Evolutionary conservation across 768 basidiomycete genomes (phyloP).

Genomic region (Pholiota conissans): DNA sequence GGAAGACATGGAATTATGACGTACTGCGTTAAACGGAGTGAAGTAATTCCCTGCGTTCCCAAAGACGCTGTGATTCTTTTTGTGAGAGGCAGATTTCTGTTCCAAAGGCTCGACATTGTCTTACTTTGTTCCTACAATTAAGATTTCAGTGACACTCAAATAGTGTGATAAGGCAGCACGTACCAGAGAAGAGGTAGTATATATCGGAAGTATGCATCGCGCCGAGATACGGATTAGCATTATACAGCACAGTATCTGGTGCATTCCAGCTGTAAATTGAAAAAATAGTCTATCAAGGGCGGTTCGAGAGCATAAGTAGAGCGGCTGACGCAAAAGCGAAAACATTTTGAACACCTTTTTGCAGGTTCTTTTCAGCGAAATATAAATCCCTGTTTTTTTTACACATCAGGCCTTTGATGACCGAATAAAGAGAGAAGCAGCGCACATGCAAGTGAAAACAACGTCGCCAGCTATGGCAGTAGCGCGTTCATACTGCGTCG

Average conservation of each 20-base stretch:
- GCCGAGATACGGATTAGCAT: constrained; percentile 34
- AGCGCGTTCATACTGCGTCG: constrained; percentile 40
- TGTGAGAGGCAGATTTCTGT: neutral
- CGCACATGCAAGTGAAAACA: constrained; percentile 45
- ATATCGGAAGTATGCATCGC: constrained; percentile 45
- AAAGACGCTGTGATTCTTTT: constrained; percentile 19
- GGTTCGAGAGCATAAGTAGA: neutral
- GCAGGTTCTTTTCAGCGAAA: constrained; percentile 30
- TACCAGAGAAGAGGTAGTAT: constrained; percentile 43
- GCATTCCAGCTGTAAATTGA: constrained; percentile 42
- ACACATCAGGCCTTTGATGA: neutral
- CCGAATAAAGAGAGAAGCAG: neutral
- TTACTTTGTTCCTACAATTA: constrained; percentile 28
- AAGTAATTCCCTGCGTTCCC: constrained; percentile 36
- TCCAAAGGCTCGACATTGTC: neutral
- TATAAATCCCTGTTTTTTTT: constrained; percentile 35
- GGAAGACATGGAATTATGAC: neutral
- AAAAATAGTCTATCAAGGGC: neutral
- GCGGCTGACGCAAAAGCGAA: constrained; percentile 33
- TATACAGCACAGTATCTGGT: constrained; percentile 38
- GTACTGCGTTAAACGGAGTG: constrained; percentile 35
- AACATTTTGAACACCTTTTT: constrained; percentile 30
- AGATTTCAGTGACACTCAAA: too few species aligned
- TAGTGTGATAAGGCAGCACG: neutral
- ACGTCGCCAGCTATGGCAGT: constrained; percentile 41